These are phyloP conservation scores for Curvularia eragrostidis DNA, from an alignment of 2,329 filamentous ascomycete genomes.

Conservation along the genomic window DNA sequence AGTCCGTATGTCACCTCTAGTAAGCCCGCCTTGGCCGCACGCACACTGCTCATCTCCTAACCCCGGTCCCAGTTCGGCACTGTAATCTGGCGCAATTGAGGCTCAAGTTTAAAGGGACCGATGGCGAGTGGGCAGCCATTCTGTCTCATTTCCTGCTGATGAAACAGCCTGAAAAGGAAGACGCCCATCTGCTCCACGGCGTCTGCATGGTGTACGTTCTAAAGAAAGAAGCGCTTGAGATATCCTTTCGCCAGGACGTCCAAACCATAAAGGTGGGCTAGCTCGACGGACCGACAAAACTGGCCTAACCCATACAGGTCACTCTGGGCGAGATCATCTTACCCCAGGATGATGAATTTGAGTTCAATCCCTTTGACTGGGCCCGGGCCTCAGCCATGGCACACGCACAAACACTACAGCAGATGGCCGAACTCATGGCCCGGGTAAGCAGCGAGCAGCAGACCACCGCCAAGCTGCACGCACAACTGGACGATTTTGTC, in stretches of 20 bases:
- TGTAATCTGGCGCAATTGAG: slow-evolving; percentile 40
- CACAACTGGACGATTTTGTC: slow-evolving; percentile 70
- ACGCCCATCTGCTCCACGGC: slow-evolving; percentile 58
- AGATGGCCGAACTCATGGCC: slow-evolving; percentile 53
- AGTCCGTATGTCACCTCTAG: slow-evolving; percentile 64
- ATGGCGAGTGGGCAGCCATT: slow-evolving; percentile 70
- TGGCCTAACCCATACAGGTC: slow-evolving; percentile 27
- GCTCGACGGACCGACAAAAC: background rate
- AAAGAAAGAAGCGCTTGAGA: slow-evolving; percentile 59
- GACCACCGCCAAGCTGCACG: slow-evolving; percentile 64
- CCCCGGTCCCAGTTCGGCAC: slow-evolving; percentile 41
- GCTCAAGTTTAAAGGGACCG: slow-evolving; percentile 46
- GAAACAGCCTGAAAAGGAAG: slow-evolving; percentile 48
- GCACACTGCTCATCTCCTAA: slow-evolving; percentile 30
- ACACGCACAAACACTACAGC: slow-evolving; percentile 54
- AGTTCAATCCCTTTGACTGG: slow-evolving; percentile 74
- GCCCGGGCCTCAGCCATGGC: slow-evolving; percentile 65
- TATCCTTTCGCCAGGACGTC: slow-evolving; percentile 68
- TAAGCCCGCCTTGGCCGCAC: slow-evolving; percentile 53
- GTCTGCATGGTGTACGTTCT: slow-evolving; percentile 67
- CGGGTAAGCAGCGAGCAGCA: slow-evolving; percentile 60
- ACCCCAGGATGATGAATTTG: slow-evolving; percentile 61
- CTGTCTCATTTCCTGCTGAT: slow-evolving; percentile 64
- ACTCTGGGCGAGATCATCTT: slow-evolving; percentile 72
- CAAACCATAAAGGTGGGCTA: slow-evolving; percentile 70